Evolutionary conservation across 177 flowering plant species (phyloP), one percentile per base, ranked within the genome.

Genomic region (Vitis hybrid): DNA sequence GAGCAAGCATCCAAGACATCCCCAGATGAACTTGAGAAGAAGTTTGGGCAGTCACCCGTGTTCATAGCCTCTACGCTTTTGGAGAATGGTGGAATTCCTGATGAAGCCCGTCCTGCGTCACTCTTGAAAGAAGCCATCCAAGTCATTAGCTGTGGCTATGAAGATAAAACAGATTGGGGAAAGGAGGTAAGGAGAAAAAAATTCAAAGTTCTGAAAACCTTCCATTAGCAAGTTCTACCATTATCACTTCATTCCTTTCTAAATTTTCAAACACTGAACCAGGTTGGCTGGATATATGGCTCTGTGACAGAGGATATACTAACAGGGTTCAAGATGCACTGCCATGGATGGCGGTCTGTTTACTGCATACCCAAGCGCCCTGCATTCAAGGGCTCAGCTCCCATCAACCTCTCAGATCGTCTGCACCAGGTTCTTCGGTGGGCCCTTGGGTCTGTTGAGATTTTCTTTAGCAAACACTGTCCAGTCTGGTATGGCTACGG

Each of bases 251-350:
- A 3, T 14, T 64, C 22, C 3, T 5, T 56, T 56, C 15, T 68
- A n/a, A 51, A 51, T 10, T 13, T 70, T 22, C 49, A 1, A n/a
- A 15, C 33, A 1, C 10, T 12, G 14, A n/a, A 71, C 39, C 82
- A 86, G 91, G 84, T 86, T 56, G 91, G 92, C 10, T 86, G 89
- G 90, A 86, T 88, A 63, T 86, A 88, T 70, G 88, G 89, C 11
- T 88, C 88, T 50, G 88, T 87, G 4, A 87, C 90, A 5, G 88
- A 85, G 77, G 88, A 85, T 77, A 85, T 84, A 49, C 66, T 85
- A 63, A 86, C 89, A 8, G 89, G 89, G 31, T 87, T 86, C 74
- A 87, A 86, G 74, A 85, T 87, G 89, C 89, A 87, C 75, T 85
- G 87, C 60, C 90, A 86, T 75, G 89, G 91, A 14, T 87, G 91